Evolutionary conservation across 2,329 filamentous ascomycete species (phyloP).

Genomic region (Pseudomassariella vexata): DNA sequence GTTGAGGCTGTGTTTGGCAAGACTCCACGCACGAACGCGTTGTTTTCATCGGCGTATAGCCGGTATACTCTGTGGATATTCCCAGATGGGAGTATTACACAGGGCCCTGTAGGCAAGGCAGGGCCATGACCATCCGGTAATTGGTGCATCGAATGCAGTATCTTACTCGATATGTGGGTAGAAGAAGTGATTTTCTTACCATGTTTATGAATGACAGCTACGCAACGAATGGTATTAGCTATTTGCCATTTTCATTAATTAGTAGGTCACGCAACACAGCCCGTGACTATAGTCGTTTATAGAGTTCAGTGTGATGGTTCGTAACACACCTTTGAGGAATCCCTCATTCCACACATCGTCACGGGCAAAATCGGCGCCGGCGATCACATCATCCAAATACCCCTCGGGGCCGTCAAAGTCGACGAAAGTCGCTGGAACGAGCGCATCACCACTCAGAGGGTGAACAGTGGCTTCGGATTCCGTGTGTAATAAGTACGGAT

Average conservation of each 20-base stretch:
- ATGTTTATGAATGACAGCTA: too few species aligned
- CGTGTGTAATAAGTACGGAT: slow-evolving; percentile 3
- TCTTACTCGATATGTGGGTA: too few species aligned
- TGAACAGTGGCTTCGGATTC: slow-evolving; percentile 2
- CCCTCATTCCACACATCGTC: slow-evolving; percentile 10
- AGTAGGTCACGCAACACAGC: too few species aligned
- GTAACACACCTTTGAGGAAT: slow-evolving; percentile 7
- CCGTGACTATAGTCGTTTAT: too few species aligned
- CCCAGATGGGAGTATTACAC: slow-evolving; percentile 9
- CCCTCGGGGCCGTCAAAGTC: background rate
- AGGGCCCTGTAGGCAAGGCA: slow-evolving; percentile 6
- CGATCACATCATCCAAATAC: background rate
- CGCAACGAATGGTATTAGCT: too few species aligned
- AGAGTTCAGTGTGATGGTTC: too few species aligned
- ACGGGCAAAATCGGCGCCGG: background rate
- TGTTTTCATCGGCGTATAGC: slow-evolving; percentile 9
- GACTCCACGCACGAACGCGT: slow-evolving; percentile 11
- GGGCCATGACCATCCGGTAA: background rate
- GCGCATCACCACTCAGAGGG: background rate
- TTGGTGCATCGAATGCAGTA: too few species aligned
- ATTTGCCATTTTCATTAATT: too few species aligned
- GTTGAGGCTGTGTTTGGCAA: slow-evolving; percentile 2
- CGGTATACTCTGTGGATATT: slow-evolving; percentile 6
- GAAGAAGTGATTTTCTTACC: too few species aligned
- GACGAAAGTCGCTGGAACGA: slow-evolving; percentile 1